Percentiles rank a stretch among this genome's conserved stretches.
These are phyloP conservation scores for Angophora floribunda DNA, from an alignment of 345 rosid genomes.

Conservation along the genomic window DNA sequence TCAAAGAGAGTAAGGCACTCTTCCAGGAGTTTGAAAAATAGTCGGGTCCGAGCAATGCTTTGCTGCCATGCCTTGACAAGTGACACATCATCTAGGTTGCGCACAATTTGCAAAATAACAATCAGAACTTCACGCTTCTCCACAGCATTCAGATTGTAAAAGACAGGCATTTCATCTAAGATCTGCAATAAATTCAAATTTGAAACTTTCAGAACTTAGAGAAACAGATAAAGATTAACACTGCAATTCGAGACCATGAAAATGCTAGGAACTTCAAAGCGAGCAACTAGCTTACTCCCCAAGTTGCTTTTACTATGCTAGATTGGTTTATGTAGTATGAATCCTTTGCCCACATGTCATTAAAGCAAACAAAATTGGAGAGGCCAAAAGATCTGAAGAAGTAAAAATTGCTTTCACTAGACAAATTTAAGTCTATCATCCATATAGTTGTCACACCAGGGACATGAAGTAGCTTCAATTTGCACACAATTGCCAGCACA, in stretches of 20 bases:
- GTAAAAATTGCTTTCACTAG: not conserved
- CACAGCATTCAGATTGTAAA: slow-evolving; percentile 85
- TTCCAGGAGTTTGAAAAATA: slow-evolving; percentile 96
- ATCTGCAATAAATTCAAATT: slow-evolving; percentile 47
- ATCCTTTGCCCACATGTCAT: not conserved
- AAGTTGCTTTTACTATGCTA: not conserved
- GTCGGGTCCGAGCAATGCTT: slow-evolving; percentile 94
- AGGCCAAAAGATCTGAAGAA: not conserved
- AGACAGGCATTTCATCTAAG: slow-evolving; percentile 99
- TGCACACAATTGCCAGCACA: not conserved
- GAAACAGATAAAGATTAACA: not conserved
- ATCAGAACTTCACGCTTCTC: slow-evolving; percentile 98
- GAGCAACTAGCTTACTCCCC: not conserved
- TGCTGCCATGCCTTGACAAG: slow-evolving; percentile 98
- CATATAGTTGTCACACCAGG: not conserved
- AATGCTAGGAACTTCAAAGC: not conserved
- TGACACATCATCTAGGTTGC: slow-evolving; percentile 90
- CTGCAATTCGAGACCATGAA: not conserved
- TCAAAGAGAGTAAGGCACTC: slow-evolving; percentile 93
- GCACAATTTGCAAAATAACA: slow-evolving; percentile 82
- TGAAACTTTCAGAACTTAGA: not conserved
- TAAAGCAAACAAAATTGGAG: not conserved
- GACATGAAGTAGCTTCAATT: not conserved
- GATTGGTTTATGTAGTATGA: not conserved
- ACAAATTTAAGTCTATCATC: not conserved